Evolutionary conservation across 352 stramenopile genomes (phyloP).

Genomic region (Pythium utonaiense): DNA sequence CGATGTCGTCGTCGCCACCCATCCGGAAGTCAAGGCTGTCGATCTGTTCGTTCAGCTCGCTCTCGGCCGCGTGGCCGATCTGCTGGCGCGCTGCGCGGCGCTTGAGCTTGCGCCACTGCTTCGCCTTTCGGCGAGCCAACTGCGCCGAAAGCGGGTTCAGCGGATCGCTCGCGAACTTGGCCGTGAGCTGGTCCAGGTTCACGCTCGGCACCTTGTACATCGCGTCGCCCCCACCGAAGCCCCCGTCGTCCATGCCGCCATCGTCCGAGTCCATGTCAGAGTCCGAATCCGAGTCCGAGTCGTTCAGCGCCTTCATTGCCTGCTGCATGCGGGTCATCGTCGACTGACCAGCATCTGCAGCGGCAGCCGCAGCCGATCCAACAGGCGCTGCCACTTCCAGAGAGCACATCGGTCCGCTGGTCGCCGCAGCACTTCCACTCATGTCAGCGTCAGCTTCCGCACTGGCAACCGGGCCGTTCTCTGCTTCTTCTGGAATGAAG

Average conservation of each 20-base stretch:
- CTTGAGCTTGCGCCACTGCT: constrained; percentile 78
- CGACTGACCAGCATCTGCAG: constrained; percentile 5
- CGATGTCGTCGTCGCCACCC: constrained; percentile 18
- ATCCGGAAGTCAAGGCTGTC: constrained; percentile 45
- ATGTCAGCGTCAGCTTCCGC: constrained; percentile 2
- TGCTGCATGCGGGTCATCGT: constrained; percentile 27
- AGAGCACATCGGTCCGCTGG: constrained; percentile 42
- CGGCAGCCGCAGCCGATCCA: constrained; percentile 2
- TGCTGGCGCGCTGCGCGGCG: constrained; percentile 56
- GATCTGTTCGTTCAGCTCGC: constrained; percentile 57
- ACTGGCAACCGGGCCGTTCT: background rate
- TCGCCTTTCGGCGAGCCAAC: constrained; percentile 57
- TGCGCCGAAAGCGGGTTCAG: constrained; percentile 57
- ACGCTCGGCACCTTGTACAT: constrained; percentile 26
- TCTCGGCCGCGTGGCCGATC: constrained; percentile 47
- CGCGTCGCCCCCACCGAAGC: constrained; percentile 4
- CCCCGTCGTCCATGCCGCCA: constrained; percentile 23
- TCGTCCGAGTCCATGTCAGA: constrained; percentile 40
- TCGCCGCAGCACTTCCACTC: background rate
- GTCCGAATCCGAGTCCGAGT: constrained; percentile 58
- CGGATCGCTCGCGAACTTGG: constrained; percentile 53
- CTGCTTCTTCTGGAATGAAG: constrained; percentile 41
- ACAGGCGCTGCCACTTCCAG: constrained; percentile 26
- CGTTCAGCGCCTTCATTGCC: constrained; percentile 36
- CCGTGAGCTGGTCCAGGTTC: constrained; percentile 36